A percentile compares a stretch with the other conserved stretches of the same genome.
phyloP scores from a whole-genome alignment of 179 eudicot genomes.

The Beta macrorhiza region DNA sequence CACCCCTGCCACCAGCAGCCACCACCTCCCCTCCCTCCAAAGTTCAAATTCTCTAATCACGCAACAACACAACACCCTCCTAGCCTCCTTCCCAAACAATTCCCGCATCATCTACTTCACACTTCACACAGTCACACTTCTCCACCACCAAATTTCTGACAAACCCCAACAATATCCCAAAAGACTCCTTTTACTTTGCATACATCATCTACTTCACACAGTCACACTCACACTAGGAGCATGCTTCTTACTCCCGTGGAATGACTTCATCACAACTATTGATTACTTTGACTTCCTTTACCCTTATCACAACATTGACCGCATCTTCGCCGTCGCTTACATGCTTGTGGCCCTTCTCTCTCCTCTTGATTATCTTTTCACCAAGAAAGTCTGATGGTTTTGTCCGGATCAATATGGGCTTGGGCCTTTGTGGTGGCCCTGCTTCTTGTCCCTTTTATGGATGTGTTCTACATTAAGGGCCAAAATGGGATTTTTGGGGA shows the following conservation, averaged over 20 bases:
- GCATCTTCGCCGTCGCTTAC: constrained; percentile 71
- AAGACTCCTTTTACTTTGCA: constrained; percentile 64
- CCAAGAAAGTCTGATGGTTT: constrained; percentile 40
- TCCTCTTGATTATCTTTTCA: constrained; percentile 48
- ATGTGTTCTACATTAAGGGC: constrained; percentile 55
- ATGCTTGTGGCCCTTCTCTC: constrained; percentile 54
- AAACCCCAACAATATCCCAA: constrained; percentile 38
- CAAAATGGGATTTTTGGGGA: constrained; percentile 41
- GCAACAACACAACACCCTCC: neutral
- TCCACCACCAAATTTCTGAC: constrained; percentile 2
- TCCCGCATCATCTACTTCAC: neutral
- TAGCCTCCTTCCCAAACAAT: too few species aligned
- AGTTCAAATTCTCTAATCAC: neutral
- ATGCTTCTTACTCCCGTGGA: constrained; percentile 80
- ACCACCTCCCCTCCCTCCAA: too few species aligned
- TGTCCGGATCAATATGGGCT: constrained; percentile 64
- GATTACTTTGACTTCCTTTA: constrained; percentile 82
- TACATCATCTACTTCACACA: constrained; percentile 58
- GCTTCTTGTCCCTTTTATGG: constrained; percentile 66
- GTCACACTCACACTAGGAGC: constrained; percentile 47
- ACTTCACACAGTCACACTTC: constrained; percentile 20
- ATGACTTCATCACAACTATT: constrained; percentile 82
- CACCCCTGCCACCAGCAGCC: too few species aligned
- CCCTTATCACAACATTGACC: constrained; percentile 70
- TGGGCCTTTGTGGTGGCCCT: constrained; percentile 58